These are phyloP conservation scores for Aethionema arabicum DNA, from an alignment of 345 rosid species.

Conservation along the genomic window DNA sequence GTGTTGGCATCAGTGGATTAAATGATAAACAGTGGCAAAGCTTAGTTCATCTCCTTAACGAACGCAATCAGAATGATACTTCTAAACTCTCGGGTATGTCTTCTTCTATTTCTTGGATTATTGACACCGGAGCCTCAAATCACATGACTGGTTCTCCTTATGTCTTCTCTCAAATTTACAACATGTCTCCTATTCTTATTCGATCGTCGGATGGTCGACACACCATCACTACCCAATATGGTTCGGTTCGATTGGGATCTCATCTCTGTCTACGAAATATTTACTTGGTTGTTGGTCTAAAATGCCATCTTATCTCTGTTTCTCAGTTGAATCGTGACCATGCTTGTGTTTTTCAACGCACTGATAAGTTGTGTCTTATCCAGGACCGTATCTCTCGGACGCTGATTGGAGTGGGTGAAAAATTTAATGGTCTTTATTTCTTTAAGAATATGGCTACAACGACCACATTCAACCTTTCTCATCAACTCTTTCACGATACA, in stretches of 20 bases:
- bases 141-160: background rate
- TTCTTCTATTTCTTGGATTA: constrained; percentile 13
- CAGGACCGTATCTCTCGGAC: no score
- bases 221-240: background rate
- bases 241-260: background rate
- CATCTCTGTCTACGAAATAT: background rate
- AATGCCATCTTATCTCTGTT: background rate
- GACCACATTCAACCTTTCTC: no score
- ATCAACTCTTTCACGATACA: no score
- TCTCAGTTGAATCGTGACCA: background rate
- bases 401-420: no score
- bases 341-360: background rate
- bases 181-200: background rate
- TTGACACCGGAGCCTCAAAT: background rate
- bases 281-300: background rate
- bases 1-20: no score
- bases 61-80: no score
- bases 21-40: no score
- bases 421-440: no score
- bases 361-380: background rate
- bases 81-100: no score
- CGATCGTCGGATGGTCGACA: background rate
- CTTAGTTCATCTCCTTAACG: no score
- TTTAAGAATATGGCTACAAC: no score
- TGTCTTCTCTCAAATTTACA: fast-evolving